A percentile compares a stretch with the other conserved stretches of the same genome.
Conservation (phyloP, 352 stramenopile genomes). For the Phytophthora hybrid region DNA sequence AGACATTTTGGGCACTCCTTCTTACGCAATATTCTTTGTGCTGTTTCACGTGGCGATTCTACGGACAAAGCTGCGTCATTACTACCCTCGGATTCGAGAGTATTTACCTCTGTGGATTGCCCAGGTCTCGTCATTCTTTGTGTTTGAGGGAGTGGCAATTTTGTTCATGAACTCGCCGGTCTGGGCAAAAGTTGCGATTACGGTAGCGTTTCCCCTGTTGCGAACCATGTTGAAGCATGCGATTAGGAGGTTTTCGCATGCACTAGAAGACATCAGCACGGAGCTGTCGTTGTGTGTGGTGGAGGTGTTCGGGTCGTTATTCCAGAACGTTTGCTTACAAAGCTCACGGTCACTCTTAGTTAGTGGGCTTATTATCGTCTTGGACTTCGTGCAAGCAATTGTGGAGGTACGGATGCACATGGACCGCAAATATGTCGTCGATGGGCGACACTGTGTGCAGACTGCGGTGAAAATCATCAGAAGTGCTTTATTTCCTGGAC, state of each 20-base stretch:
- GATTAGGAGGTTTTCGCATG: conserved; percentile 29
- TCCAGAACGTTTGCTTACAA: conserved; percentile 42
- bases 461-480: conserved; percentile 37
- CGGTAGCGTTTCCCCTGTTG: conserved; percentile 33
- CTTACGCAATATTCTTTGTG: conserved; percentile 11
- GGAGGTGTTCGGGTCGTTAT: conserved; percentile 40
- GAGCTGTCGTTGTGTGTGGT: conserved; percentile 48
- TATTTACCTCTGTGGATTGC: conserved; percentile 15
- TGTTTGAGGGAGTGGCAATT: conserved; percentile 31
- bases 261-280: conserved; percentile 41
- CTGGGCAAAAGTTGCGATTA: conserved; percentile 25
- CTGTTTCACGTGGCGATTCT: conserved; percentile 26
- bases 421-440: conserved; percentile 28
- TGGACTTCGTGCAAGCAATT: conserved; percentile 31
- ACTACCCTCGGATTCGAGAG: background rate
- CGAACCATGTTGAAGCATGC: conserved; percentile 26
- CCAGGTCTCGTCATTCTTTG: conserved; percentile 24
- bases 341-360: conserved; percentile 21
- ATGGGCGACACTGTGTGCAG: conserved; percentile 22
- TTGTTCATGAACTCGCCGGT: conserved; percentile 31
- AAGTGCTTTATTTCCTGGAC: conserved; percentile 17
- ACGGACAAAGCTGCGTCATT: conserved; percentile 6
- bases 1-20: conserved; percentile 20
- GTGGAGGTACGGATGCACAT: conserved; percentile 38
- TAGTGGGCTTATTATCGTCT: conserved; percentile 26